Conservation (phyloP, 495 filamentous ascomycete species). For the Saxispiralis lemnorum region DNA sequence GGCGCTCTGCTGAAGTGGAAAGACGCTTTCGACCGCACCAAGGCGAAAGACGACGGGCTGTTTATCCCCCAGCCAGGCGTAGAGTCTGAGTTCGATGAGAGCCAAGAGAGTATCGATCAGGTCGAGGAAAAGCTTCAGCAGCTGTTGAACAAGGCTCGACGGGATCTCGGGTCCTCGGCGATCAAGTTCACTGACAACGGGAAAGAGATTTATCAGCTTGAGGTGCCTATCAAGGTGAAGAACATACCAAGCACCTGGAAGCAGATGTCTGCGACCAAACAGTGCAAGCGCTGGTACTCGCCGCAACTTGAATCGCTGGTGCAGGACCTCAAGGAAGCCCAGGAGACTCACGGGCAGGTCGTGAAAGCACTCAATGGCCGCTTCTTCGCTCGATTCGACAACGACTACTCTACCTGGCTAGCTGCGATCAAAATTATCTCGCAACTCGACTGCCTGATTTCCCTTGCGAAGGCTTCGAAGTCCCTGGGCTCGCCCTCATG, state of each 20-base stretch:
- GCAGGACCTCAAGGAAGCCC: constrained; percentile 72
- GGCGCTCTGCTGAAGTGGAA: constrained; percentile 70
- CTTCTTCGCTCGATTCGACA: constrained; percentile 76
- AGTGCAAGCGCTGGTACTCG: constrained; percentile 89
- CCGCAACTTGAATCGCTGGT: constrained; percentile 66
- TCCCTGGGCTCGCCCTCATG: constrained; percentile 75
- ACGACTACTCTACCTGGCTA: constrained; percentile 75
- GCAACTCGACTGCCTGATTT: constrained; percentile 88
- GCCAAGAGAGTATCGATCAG: constrained; percentile 55
- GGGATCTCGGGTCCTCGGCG: constrained; percentile 45
- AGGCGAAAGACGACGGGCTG: constrained; percentile 55
- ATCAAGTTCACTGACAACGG: constrained; percentile 78
- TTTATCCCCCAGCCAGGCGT: constrained; percentile 79
- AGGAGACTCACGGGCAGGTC: constrained; percentile 86
- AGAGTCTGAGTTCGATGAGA: constrained; percentile 81
- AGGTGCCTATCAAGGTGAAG: constrained; percentile 62
- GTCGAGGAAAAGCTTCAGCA: constrained; percentile 54
- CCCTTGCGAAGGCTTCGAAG: constrained; percentile 71
- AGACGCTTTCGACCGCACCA: constrained; percentile 72
- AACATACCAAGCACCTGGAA: constrained; percentile 68
- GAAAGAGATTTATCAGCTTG: constrained; percentile 93
- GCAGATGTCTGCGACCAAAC: constrained; percentile 85
- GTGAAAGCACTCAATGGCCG: constrained; percentile 69
- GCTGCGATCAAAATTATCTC: constrained; percentile 70
- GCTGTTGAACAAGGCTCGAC: constrained; percentile 51